Percentiles rank a stretch among this genome's conserved stretches.
phyloP scores from a whole-genome alignment of 805 yeast species.

The Saccharomycopsis fibuligera region DNA sequence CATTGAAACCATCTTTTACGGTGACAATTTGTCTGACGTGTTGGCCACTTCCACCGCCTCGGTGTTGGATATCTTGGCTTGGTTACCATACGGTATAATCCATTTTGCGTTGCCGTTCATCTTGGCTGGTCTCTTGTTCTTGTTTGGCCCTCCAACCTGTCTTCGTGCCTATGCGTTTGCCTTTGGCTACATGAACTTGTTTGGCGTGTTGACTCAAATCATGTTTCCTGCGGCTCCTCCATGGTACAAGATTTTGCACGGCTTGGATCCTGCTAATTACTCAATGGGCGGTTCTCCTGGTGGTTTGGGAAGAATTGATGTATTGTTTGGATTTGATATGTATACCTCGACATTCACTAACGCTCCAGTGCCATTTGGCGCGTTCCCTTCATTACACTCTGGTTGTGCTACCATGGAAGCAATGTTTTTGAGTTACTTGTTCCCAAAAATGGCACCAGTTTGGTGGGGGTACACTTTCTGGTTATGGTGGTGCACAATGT shows the following conservation, averaged over 20 bases:
- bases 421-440: conserved; percentile 72
- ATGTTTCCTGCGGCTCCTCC: conserved; percentile 95
- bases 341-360: conserved; percentile 75
- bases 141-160: conserved; percentile 89
- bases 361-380: conserved; percentile 93
- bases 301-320: conserved; percentile 84
- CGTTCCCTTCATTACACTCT: conserved; percentile 81
- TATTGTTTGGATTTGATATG: conserved; percentile 68
- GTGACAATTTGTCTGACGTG: conserved; percentile 81
- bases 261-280: conserved; percentile 85
- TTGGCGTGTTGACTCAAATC: conserved; percentile 79
- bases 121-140: conserved; percentile 66
- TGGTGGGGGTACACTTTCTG: conserved; percentile 78
- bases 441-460: conserved; percentile 61
- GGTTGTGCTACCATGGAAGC: conserved; percentile 95
- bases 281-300: conserved; percentile 93
- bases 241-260: conserved; percentile 85
- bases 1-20: conserved; percentile 84
- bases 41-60: conserved; percentile 66
- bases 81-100: conserved; percentile 90
- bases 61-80: conserved; percentile 74
- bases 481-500: conserved; percentile 99
- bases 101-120: conserved; percentile 91
- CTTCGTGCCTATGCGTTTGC: conserved; percentile 83
- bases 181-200: conserved; percentile 88